Evolutionary conservation across 805 yeast species (phyloP).

Genomic region (Wickerhamiella vanderwaltii): DNA sequence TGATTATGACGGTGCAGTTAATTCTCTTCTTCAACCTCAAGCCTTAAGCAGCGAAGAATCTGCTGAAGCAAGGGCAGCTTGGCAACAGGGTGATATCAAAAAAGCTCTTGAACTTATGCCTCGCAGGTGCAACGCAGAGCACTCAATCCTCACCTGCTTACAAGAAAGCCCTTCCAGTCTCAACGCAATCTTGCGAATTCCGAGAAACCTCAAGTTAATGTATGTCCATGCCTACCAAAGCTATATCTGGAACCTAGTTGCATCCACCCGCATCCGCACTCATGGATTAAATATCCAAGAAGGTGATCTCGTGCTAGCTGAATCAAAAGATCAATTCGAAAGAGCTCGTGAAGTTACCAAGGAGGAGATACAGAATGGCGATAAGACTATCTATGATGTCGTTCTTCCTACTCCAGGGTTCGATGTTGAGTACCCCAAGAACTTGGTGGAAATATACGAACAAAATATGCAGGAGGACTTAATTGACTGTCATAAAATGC

Average conservation of each 20-base stretch:
- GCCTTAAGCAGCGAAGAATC: conserved; percentile 75
- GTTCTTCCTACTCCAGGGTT: conserved; percentile 96
- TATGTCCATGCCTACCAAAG: conserved; percentile 97
- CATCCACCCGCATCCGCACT: conserved; percentile 58
- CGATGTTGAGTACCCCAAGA: conserved; percentile 76
- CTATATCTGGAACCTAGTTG: conserved; percentile 83
- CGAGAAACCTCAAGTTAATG: conserved; percentile 85
- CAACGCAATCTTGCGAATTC: conserved; percentile 75
- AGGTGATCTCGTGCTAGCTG: conserved; percentile 24
- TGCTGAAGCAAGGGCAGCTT: conserved; percentile 64
- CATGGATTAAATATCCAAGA: conserved; percentile 30
- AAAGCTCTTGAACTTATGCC: conserved; percentile 71
- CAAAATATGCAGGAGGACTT: conserved; percentile 65
- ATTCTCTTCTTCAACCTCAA: conserved; percentile 72
- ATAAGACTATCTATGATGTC: conserved; percentile 62
- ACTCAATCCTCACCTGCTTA: conserved; percentile 51
- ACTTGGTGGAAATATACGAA: conserved; percentile 50
- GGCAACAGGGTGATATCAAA: conserved; percentile 66
- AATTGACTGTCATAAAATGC: conserved; percentile 76
- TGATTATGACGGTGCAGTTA: conserved; percentile 72
- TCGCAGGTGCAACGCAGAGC: conserved; percentile 74
- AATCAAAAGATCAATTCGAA: conserved; percentile 35
- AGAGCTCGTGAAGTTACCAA: conserved; percentile 66
- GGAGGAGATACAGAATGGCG: conserved; percentile 50
- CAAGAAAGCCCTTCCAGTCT: conserved; percentile 44